Evolutionary conservation across 441 rosid genomes (phyloP), one percentile per base, ranked within the genome.

Genomic region (Cnidoscolus chayamansa): DNA sequence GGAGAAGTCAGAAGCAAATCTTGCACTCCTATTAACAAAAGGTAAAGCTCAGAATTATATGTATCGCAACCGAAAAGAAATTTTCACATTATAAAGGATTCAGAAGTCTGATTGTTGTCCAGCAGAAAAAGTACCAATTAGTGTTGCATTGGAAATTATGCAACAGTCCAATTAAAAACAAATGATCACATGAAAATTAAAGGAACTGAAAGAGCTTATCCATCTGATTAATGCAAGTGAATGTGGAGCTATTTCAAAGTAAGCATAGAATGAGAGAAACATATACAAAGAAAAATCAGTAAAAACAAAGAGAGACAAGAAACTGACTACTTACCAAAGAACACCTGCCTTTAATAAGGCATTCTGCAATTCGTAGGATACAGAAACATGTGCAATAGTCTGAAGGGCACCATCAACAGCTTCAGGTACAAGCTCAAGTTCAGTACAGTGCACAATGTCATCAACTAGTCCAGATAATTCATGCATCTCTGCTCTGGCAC

Each of bases 361-460:
- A 82, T 87, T 83, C 82, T 96, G 99, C 85, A 96, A 88, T 66
- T 88, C 86, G 54, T 92, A 76, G 72, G 93, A 92, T 70, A 93
- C 92, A 63, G 98, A 92, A 78, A 96, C 86, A 68, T 83, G 83
- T 68, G 98, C 91, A 68, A 94, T 86, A 61, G 96, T 83, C 90
- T 87, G 91, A 43, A 96, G 93, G 63, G 99, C 92, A 81, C 98
- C 88, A 86, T 96, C 90, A 72, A 94, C 97, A 72, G 98, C 96
- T 62, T 90, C 95, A 80, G 99, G 88, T 73, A 89, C 90, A 78
- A 90, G 95, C 82, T 92, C 98, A 83, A 94, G 89, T 81, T 96
- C 99, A 77, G 92, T 88, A 86, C 93, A 87, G 86, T 96, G 99
- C 79, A 96, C 99, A 75, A 94, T 83, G 81, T 96, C 98, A 62